phyloP scores from a whole-genome alignment of 768 basidiomycete genomes.

The Tulasnella sp. region DNA sequence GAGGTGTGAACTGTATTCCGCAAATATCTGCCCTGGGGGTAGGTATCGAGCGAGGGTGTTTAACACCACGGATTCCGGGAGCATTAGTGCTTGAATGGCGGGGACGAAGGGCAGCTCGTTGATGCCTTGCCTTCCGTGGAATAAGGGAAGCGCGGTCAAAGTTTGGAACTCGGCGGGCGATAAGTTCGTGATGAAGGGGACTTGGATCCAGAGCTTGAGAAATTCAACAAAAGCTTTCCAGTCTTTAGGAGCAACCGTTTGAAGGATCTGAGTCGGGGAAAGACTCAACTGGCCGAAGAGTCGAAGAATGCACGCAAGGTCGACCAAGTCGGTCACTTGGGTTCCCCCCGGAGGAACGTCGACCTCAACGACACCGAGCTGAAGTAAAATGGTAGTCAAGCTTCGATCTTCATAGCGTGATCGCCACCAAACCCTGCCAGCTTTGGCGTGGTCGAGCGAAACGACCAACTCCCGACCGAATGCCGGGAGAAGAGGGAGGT shows the following conservation, averaged over 20 bases:
- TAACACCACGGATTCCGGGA: background rate
- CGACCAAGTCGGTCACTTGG: background rate
- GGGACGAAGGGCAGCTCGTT: background rate
- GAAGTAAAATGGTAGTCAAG: background rate
- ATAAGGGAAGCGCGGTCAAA: background rate
- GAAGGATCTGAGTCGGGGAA: background rate
- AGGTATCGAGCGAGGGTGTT: conserved; percentile 1
- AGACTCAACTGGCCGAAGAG: background rate
- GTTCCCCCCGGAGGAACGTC: background rate
- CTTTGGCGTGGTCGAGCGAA: background rate
- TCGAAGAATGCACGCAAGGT: background rate
- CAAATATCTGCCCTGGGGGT: background rate
- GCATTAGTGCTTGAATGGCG: background rate
- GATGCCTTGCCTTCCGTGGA: background rate
- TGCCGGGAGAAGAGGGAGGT: conserved; percentile 2
- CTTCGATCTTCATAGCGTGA: background rate
- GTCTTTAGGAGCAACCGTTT: background rate
- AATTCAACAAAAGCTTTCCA: background rate
- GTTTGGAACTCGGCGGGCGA: background rate
- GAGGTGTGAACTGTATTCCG: background rate
- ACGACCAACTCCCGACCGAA: background rate
- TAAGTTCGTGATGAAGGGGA: background rate
- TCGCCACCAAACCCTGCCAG: background rate
- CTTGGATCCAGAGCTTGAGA: background rate
- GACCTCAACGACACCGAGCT: background rate